Percentiles rank a stretch among this genome's conserved stretches.
These are phyloP conservation scores for Tephrocybe sp. DNA, from an alignment of 768 basidiomycete species.

Conservation along the genomic window DNA sequence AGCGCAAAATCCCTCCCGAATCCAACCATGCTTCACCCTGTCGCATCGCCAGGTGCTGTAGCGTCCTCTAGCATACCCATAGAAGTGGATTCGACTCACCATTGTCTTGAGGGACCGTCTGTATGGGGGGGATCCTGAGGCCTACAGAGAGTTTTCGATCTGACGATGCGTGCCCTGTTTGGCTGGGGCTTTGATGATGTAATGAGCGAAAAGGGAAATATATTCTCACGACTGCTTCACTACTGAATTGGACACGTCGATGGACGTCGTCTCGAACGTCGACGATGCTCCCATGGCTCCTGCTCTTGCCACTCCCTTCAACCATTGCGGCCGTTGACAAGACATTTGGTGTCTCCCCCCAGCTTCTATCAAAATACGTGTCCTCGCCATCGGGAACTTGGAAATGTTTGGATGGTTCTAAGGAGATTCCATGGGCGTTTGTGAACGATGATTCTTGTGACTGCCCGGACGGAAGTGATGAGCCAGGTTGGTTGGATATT, in stretches of 20 bases:
- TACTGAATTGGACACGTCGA: conserved; percentile 35
- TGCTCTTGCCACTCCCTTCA: conserved; percentile 38
- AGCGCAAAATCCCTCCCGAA: conserved; percentile 18
- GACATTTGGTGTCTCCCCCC: conserved; percentile 57
- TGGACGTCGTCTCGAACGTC: conserved; percentile 11
- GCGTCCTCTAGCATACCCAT: conserved; percentile 1
- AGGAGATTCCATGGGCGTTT: conserved; percentile 72
- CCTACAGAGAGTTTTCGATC: conserved; percentile 18
- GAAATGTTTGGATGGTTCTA: conserved; percentile 80
- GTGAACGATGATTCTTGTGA: conserved; percentile 97
- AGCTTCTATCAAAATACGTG: conserved; percentile 52
- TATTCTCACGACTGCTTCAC: conserved; percentile 5
- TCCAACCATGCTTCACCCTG: conserved; percentile 1
- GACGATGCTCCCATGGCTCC: conserved; percentile 50
- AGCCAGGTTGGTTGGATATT: conserved; percentile 61
- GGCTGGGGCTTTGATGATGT: conserved; percentile 23
- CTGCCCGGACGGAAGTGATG: conserved; percentile 92
- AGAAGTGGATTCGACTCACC: conserved; percentile 31
- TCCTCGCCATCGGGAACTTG: conserved; percentile 56
- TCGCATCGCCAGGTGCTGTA: neutral
- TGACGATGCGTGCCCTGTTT: conserved; percentile 39
- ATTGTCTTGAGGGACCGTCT: conserved; percentile 41
- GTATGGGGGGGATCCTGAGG: conserved; percentile 28
- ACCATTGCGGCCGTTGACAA: conserved; percentile 38
- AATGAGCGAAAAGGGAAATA: conserved; percentile 14